Base-by-base conservation (phyloP, 768 basidiomycete species). In the Tricholoma terreum region DNA sequence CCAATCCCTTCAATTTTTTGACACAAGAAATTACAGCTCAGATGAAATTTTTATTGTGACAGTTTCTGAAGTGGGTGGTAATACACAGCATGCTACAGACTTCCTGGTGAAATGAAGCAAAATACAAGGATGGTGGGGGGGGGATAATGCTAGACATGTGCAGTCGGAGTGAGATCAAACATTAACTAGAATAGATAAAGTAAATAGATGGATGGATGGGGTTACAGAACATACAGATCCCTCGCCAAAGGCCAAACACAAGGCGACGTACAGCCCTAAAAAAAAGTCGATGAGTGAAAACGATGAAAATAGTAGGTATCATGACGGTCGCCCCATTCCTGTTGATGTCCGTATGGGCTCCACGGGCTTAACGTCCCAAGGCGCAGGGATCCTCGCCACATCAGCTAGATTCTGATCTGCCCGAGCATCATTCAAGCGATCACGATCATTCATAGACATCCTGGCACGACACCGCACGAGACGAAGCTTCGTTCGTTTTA, bases 371-470 rank as follows among this genome's bases (percentile, higher is more conserved):
- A 73, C 79, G 58, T 86, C 85, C 85, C 85, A 87, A 33, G 90
- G 89, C 0, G 89, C 84, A 10, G 89, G 90, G 54, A 80, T 76
- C 40, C 89, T 78, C 14, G 83, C 80, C 15, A 87, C 82, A 63
- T 92, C 90, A 43, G 83, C 86, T 24, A 92, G 78, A 62, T 92
- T 92, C 74, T 87, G 81, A 68, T 92, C 90, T 3, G 87, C 84
- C 17, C 85, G 81, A 1, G 88, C 90, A 64, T 92, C 90, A 50
- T 82, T 84, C 58, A 91, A 68, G 4, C 90, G 81, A 61, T 91
- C 90, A 33, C 77, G 77, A 57, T 85, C 84, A 49, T 78, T 85
- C 90, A 92, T 92, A 36, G 72, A 75, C 89, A 89, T 91, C 21
- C 90, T 82, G 27, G 82, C 83, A 19, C 83, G 83, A 71, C 90